Base-by-base conservation (phyloP, 768 basidiomycete species). In the Crucibulum laeve region DNA sequence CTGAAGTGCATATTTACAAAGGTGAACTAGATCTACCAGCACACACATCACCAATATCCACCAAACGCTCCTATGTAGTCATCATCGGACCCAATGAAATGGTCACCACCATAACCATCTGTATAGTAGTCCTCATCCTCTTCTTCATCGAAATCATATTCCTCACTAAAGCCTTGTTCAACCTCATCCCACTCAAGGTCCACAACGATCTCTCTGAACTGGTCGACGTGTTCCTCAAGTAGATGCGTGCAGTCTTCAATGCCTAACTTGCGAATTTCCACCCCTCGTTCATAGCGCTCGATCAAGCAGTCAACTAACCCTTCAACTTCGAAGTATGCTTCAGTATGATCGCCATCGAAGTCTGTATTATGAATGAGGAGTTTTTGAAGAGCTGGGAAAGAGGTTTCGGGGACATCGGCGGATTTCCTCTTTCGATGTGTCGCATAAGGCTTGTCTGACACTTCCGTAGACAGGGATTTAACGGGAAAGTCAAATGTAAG, bases 171-270 rank as follows among this genome's bases (percentile, higher is more conserved):
- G 3, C 55, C 59, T 6, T 41, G 46, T 23, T 60, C 61, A 15
- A 57, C 15, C 11, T 43, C 57, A 45, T 70, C 69, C 69, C 69
- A 70, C 1, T 48, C 44, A n/a, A 69, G 59, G 21, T 61, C 53
- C 13, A 49, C 44, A 5, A 68, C 62, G 24, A 66, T 44, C 23
- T 60, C 51, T 38, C 49, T 34, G n/a, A 68, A 40, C n/a, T 36
- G 4, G 11, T 50, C 45, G 11, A 70, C 28, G n/a, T 30, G 28
- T n/a, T 30, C 28, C 7, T 30, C 7, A 7, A 7, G 8, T 7
- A 30, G 28, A 30, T 30, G 28, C 28, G 7, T 30, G 28, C 28
- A 30, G 7, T 30, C 28, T 30, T 7, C 28, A n/a, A 30, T 7
- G 28, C 8, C 28, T n/a, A 30, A 30, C n/a, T 30, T n/a, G 8